A percentile compares a stretch with the other conserved stretches of the same genome.
phyloP scores from a whole-genome alignment of 2,329 filamentous ascomycete species.

The Emericellopsis atlantica region DNA sequence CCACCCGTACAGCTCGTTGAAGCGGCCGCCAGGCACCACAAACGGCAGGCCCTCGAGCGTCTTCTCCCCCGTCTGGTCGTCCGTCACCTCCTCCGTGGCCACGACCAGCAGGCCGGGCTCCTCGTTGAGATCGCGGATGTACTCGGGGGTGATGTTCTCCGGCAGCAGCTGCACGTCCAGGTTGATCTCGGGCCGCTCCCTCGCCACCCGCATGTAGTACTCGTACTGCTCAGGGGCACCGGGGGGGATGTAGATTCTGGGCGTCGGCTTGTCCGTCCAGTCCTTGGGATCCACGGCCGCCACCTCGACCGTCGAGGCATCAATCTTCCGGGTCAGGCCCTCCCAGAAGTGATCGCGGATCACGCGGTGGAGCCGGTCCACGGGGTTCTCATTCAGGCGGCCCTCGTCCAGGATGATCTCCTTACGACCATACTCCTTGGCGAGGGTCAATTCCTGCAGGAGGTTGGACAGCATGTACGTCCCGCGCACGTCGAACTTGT shows the following conservation, averaged over 20 bases:
- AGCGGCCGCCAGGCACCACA: constrained; percentile 91
- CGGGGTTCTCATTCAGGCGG: constrained; percentile 88
- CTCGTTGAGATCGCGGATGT: constrained; percentile 71
- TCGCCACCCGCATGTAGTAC: constrained; percentile 75
- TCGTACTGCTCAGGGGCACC: constrained; percentile 79
- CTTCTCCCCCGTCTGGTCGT: constrained; percentile 52
- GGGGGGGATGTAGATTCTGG: constrained; percentile 79
- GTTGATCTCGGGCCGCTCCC: constrained; percentile 67
- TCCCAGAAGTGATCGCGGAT: constrained; percentile 92
- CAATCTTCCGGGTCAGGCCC: constrained; percentile 77
- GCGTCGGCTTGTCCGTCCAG: constrained; percentile 81
- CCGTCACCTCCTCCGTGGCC: constrained; percentile 66
- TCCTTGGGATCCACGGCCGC: constrained; percentile 89
- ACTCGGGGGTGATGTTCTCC: constrained; percentile 65
- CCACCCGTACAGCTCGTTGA: constrained; percentile 98
- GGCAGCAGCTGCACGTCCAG: constrained; percentile 76
- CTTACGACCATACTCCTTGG: constrained; percentile 80
- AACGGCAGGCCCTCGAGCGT: constrained; percentile 76
- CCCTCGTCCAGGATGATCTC: constrained; percentile 86
- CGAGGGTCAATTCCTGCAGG: constrained; percentile 84
- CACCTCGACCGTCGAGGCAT: constrained; percentile 74
- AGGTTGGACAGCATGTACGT: constrained; percentile 97
- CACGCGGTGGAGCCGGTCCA: constrained; percentile 72
- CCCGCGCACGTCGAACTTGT: constrained; percentile 80
- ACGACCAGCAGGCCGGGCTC: constrained; percentile 84